Conservation (phyloP, 257 asterid species). For the Plectranthus barbatus region DNA sequence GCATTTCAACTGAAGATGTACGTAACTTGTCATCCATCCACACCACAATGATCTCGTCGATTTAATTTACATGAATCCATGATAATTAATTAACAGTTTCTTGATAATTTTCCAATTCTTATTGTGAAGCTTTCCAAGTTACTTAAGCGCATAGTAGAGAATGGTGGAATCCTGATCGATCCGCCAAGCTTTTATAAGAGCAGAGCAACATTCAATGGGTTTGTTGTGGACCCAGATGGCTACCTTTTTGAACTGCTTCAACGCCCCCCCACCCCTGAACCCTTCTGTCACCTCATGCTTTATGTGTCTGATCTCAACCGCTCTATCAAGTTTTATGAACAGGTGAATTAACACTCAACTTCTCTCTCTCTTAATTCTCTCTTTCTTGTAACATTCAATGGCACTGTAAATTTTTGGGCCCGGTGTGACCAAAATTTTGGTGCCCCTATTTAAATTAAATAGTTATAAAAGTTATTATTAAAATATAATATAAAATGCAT, state of each 20-base stretch:
- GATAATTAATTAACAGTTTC: neutral
- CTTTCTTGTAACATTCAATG: no score
- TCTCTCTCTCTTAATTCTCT: no score
- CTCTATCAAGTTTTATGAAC: conserved; percentile 87
- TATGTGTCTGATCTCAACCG: conserved; percentile 99
- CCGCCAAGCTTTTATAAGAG: conserved; percentile 98
- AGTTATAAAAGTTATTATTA: no score
- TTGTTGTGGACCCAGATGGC: conserved; percentile 97
- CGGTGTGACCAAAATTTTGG: no score
- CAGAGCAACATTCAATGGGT: conserved; percentile 78
- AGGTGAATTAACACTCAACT: no score
- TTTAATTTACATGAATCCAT: neutral
- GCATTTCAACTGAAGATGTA: conserved; percentile 90
- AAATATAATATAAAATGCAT: no score
- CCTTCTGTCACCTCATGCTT: conserved; percentile 98
- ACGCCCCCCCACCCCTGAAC: conserved; percentile 88
- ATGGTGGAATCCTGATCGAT: conserved; percentile 98
- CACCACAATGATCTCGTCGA: no score
- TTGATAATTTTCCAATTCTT: neutral
- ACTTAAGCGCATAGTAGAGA: conserved; percentile 69
- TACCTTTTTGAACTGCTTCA: conserved; percentile 85
- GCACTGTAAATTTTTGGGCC: no score
- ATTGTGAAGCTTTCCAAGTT: conserved; percentile 66
- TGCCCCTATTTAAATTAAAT: no score
- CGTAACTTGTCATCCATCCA: conserved; percentile 20